These are phyloP conservation scores for Dioscorea cayenensis DNA, from an alignment of 116 monocot genomes.

Conservation along the genomic window DNA sequence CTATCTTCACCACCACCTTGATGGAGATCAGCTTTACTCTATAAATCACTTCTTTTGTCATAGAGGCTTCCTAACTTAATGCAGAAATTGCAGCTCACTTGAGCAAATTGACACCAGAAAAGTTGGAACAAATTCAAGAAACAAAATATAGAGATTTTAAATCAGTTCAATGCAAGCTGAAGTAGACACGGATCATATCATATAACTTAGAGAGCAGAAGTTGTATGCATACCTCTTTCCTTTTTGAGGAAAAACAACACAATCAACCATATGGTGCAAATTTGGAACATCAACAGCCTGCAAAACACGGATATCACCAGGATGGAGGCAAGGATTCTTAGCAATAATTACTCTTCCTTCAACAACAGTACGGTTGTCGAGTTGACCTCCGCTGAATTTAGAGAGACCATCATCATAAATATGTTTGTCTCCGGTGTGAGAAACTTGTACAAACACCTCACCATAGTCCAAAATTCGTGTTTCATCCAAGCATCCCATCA, in stretches of 20 bases:
- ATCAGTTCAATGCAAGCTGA: no score
- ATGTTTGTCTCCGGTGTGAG: conserved; percentile 16
- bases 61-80: no score
- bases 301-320: conserved; percentile 32
- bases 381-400: conserved; percentile 14
- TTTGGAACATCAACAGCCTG: conserved; percentile 28
- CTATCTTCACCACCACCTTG: no score
- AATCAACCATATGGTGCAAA: conserved; percentile 44
- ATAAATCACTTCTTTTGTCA: no score
- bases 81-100: no score
- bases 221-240: conserved; percentile 37
- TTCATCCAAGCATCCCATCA: conserved; percentile 98
- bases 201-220: not conserved
- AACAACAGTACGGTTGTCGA: conserved; percentile 15
- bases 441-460: conserved; percentile 73
- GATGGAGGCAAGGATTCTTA: conserved; percentile 75
- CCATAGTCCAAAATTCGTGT: conserved; percentile 67
- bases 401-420: conserved; percentile 21
- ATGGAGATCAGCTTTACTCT: no score
- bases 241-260: conserved; percentile 87
- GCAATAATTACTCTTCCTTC: conserved; percentile 65
- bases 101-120: no score
- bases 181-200: not conserved
- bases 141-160: no score
- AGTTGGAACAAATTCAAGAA: no score